Conservation (phyloP, 2,329 filamentous ascomycete genomes). For the Leptographium galeiforme region DNA sequence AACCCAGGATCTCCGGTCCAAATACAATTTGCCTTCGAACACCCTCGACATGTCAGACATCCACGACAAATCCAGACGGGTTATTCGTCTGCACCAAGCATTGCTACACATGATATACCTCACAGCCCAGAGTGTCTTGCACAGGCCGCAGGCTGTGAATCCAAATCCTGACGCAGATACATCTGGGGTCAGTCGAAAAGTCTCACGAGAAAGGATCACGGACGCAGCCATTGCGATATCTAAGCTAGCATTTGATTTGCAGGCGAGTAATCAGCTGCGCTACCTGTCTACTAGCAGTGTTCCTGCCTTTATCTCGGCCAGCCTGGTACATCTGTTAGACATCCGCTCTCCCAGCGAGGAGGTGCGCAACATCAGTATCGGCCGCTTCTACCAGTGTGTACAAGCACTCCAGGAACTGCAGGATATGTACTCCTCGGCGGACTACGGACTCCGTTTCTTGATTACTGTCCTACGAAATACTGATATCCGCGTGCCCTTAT, state of each 20-base stretch:
- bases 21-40: background rate
- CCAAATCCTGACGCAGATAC: background rate
- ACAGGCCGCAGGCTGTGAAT: background rate
- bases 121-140: background rate
- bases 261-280: constrained; percentile 1
- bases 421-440: constrained; percentile 1
- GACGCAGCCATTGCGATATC: background rate
- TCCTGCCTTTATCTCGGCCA: constrained; percentile 1
- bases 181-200: background rate
- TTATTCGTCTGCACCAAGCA: background rate
- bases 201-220: background rate
- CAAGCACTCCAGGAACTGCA: background rate
- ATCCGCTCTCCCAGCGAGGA: constrained; percentile 1
- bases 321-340: constrained; percentile 4
- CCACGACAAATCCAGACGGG: background rate
- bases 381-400: constrained; percentile 2
- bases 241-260: background rate
- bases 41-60: background rate
- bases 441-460: background rate
- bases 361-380: constrained; percentile 2
- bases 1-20: background rate
- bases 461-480: background rate
- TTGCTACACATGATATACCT: background rate
- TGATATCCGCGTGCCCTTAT: background rate
- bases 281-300: constrained; percentile 3